Conservation (phyloP, 1,139 yeast species). For the Blastobotrys capitulatus region DNA sequence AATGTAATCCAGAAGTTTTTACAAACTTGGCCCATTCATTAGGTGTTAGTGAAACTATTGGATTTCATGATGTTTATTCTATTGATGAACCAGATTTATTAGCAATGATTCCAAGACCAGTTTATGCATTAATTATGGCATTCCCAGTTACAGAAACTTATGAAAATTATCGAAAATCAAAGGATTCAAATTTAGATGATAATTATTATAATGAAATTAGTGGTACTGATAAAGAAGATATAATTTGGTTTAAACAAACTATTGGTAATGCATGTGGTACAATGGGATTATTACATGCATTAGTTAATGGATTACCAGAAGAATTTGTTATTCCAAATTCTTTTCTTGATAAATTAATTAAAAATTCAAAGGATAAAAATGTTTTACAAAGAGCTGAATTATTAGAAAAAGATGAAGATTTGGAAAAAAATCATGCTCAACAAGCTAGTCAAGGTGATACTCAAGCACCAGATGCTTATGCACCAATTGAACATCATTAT, state of each 20-base stretch:
- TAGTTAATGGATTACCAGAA: constrained; percentile 53
- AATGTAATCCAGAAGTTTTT: constrained; percentile 84
- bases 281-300: constrained; percentile 75
- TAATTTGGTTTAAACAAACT: constrained; percentile 73
- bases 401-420: constrained; percentile 40
- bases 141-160: constrained; percentile 70
- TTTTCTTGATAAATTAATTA: constrained; percentile 31
- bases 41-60: constrained; percentile 58
- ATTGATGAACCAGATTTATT: constrained; percentile 73
- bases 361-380: constrained; percentile 23
- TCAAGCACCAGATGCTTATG: constrained; percentile 68
- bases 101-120: constrained; percentile 77
- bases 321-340: constrained; percentile 33
- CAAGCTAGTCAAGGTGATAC: constrained; percentile 72
- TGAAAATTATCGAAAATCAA: constrained; percentile 44
- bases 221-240: constrained; percentile 28
- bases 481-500: constrained; percentile 67
- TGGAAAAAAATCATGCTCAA: constrained; percentile 53
- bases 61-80: constrained; percentile 79
- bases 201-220: constrained; percentile 25
- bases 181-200: constrained; percentile 31
- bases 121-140: constrained; percentile 64
- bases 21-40: constrained; percentile 60
- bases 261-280: constrained; percentile 91
- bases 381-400: constrained; percentile 41